A percentile compares a stretch with the other conserved stretches of the same genome.
These are phyloP conservation scores for Vigna radiata DNA, from an alignment of 306 rosid species.

Conservation along the genomic window DNA sequence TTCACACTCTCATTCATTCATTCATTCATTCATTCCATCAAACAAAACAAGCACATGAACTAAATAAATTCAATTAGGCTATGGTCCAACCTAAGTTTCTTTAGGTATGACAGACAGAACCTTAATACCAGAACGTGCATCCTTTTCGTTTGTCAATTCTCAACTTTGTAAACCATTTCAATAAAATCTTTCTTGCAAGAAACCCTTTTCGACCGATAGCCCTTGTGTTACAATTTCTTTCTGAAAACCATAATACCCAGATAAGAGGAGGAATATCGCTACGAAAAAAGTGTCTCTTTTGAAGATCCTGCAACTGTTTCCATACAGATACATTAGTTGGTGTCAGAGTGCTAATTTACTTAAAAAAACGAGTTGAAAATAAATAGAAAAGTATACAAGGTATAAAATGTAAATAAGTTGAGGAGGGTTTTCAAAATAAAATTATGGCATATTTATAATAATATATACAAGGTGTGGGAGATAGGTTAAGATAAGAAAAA, in stretches of 20 bases:
- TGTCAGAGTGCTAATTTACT: not conserved
- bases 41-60: slow-evolving; percentile 11
- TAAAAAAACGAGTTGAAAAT: not conserved
- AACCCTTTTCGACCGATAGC: not conserved
- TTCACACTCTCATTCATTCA: not conserved
- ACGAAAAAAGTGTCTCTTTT: not conserved
- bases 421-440: not conserved
- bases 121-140: slow-evolving; percentile 32
- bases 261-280: too few species aligned
- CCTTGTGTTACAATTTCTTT: too few species aligned
- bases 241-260: too few species aligned
- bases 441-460: not conserved
- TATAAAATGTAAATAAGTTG: not conserved
- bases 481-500: not conserved
- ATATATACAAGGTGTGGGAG: not conserved
- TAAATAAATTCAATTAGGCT: slow-evolving; percentile 23
- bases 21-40: too few species aligned
- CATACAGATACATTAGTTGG: not conserved
- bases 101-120: slow-evolving; percentile 50
- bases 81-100: slow-evolving; percentile 37
- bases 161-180: not conserved
- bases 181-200: slow-evolving; percentile 26
- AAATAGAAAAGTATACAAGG: not conserved
- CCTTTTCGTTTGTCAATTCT: slow-evolving; percentile 37
- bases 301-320: not conserved